These are phyloP conservation scores for Ceratobasidium sp. DNA, from an alignment of 1,284 basidiomycete species.

Conservation along the genomic window DNA sequence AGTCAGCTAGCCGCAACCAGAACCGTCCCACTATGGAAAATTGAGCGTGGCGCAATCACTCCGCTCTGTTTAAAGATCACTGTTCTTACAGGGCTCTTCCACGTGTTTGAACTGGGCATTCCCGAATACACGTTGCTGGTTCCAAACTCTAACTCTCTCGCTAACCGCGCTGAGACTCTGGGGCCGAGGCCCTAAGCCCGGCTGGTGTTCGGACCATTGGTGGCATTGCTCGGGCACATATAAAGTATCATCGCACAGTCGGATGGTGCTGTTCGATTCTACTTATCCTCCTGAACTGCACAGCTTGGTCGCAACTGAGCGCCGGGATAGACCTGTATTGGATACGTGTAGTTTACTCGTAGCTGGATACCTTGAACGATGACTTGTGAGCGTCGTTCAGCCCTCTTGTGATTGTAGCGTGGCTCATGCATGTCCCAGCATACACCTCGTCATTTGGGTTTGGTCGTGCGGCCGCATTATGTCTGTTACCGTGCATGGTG, in stretches of 20 bases:
- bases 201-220: conserved; percentile 30
- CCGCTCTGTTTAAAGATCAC: background rate
- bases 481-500: conserved; percentile 23
- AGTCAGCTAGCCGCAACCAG: too few relatives aligned
- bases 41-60: too few relatives aligned
- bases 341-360: too few relatives aligned
- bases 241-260: conserved; percentile 10
- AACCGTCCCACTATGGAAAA: too few relatives aligned
- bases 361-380: background rate
- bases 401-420: background rate
- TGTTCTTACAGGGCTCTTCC: background rate
- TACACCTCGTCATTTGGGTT: background rate
- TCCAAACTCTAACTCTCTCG: conserved; percentile 28
- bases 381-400: conserved; percentile 4
- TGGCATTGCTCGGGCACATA: conserved; percentile 24
- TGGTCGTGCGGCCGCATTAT: background rate
- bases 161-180: conserved; percentile 17
- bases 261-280: conserved; percentile 6
- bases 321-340: background rate
- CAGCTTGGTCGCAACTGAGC: background rate
- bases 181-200: conserved; percentile 23
- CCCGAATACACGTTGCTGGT: conserved; percentile 25
- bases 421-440: conserved; percentile 4
- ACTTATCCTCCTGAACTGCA: background rate
- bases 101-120: conserved; percentile 1